phyloP scores from a whole-genome alignment of 2,329 filamentous ascomycete species.

The Nemania bipapillata region DNA sequence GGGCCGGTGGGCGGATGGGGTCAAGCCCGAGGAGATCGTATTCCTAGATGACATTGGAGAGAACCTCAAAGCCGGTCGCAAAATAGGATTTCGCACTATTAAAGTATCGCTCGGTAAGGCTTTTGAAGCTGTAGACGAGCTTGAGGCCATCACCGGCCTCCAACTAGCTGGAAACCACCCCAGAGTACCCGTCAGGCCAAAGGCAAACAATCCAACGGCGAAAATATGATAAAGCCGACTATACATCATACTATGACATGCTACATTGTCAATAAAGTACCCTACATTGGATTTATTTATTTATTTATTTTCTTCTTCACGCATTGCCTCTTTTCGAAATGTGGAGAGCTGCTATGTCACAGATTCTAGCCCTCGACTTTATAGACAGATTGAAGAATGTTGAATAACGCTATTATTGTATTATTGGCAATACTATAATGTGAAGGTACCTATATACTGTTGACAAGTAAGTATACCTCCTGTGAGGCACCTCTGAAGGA shows the following conservation, averaged over 20 bases:
- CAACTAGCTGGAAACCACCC: conserved; percentile 67
- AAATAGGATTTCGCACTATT: conserved; percentile 80
- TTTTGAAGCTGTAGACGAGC: conserved; percentile 81
- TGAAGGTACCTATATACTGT: background rate
- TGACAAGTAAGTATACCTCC: background rate
- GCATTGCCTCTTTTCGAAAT: background rate
- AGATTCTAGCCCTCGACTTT: background rate
- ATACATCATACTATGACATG: background rate
- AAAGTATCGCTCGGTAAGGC: conserved; percentile 84
- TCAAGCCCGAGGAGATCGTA: conserved; percentile 75
- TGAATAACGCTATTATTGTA: background rate
- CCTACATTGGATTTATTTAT: too few species aligned
- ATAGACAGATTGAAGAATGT: background rate
- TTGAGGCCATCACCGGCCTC: conserved; percentile 80
- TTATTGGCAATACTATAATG: background rate
- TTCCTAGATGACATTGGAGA: conserved; percentile 96
- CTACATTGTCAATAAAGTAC: background rate
- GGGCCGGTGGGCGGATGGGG: conserved; percentile 58
- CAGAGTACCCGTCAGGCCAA: conserved; percentile 59
- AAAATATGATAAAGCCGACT: conserved; percentile 55
- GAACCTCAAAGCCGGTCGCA: conserved; percentile 83
- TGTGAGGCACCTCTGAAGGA: too few species aligned
- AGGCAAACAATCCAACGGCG: conserved; percentile 50
- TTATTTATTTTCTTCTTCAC: background rate
- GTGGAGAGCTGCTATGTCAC: background rate